Base-by-base conservation (phyloP, 768 basidiomycete genomes). In the Russula virescens region DNA sequence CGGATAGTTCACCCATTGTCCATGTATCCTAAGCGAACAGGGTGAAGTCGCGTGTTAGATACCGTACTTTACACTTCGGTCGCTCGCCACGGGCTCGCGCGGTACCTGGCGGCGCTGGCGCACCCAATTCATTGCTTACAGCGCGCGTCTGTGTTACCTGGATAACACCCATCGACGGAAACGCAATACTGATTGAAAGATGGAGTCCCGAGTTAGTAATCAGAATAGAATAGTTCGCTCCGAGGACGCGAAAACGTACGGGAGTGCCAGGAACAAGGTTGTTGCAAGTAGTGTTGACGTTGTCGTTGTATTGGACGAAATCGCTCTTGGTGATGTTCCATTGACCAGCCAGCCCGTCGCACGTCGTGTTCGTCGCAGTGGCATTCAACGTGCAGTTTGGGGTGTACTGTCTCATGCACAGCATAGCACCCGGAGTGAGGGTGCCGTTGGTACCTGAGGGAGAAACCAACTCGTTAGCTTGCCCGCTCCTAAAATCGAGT, bases 371-470 rank as follows among this genome's bases (percentile, higher is more conserved):
- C 31, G 62, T 59, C 25, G 65, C 63, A 8, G 58, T 64, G 1
- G 3, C 42, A 19, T 66, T 64, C n/a, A 56, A 53, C 26, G 65
- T 64, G 46, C 65, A 66, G 1, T 2, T 6, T 13, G 65, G 58
- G 1, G 38, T 25, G 18, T 16, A 56, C 49, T 34, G 5, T 46
- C 6, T 55, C 14, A n/a, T 6, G 58, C 63, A 64, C 19, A 64
- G 0, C 16, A 0, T 1, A 26, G 1, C 2, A n/a, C 28, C 48
- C 3, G 21, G 0, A 16, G 38, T 18, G 43, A 60, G 49, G 23
- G 53, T 5, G 19, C 26, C 6, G 14, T 28, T 9, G n/a, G 47
- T 58, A 38, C 38, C 38, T 38, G 13, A 60, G 19, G 42, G 34
- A 49, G 31, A 18, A 31, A 31, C 31, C 31, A 31, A 3, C 31